These are phyloP conservation scores for Lophium mytilinum DNA, from an alignment of 495 filamentous ascomycete species.

Conservation along the genomic window DNA sequence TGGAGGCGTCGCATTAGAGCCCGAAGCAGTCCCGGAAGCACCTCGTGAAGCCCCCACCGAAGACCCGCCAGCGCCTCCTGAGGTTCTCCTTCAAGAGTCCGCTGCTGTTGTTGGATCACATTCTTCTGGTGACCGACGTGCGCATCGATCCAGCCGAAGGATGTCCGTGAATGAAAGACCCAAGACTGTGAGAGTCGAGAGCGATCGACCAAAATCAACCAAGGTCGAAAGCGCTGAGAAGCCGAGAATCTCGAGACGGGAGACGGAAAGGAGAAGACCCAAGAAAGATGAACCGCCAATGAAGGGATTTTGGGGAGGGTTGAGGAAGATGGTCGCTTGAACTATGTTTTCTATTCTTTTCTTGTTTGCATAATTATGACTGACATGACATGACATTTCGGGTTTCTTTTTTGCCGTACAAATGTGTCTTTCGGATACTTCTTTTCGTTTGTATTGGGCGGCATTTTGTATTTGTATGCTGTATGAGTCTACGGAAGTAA, in stretches of 20 bases:
- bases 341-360: neutral
- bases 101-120: neutral
- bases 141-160: slow-evolving; percentile 4
- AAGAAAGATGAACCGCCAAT: slow-evolving; percentile 21
- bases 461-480: slow-evolving; percentile 8
- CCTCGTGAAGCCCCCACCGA: neutral
- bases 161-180: slow-evolving; percentile 13
- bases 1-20: neutral
- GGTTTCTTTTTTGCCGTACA: slow-evolving; percentile 5
- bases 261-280: slow-evolving; percentile 5
- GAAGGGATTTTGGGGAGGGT: slow-evolving; percentile 12
- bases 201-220: slow-evolving; percentile 1
- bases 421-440: neutral
- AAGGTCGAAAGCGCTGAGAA: slow-evolving; percentile 7
- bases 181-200: slow-evolving; percentile 10
- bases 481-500: neutral
- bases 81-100: neutral
- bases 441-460: slow-evolving; percentile 3
- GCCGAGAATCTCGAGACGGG: neutral
- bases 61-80: neutral
- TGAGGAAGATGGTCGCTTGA: slow-evolving; percentile 20
- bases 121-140: slow-evolving; percentile 1
- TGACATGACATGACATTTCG: neutral
- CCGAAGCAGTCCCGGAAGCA: neutral
- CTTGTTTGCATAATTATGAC: neutral